These are phyloP conservation scores for Quercus variabilis DNA, from an alignment of 306 rosid genomes.

Conservation along the genomic window DNA sequence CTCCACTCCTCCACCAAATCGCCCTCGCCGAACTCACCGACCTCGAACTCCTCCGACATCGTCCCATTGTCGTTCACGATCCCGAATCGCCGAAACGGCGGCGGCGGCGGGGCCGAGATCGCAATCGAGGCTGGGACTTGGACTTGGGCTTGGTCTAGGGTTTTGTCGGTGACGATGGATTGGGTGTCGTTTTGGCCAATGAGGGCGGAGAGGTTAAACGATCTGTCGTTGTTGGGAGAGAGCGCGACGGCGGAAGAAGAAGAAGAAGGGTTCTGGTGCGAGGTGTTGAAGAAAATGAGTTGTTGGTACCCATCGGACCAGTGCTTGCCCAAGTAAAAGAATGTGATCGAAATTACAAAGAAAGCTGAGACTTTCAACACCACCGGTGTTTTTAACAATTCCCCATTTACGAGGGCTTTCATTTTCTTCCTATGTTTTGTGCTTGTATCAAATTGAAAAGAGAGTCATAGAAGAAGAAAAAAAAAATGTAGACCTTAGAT, in stretches of 20 bases:
- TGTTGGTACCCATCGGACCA: conserved; percentile 70
- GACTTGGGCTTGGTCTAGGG: background rate
- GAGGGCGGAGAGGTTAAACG: conserved; percentile 44
- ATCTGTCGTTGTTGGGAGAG: conserved; percentile 58
- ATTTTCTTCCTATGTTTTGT: conserved; percentile 4
- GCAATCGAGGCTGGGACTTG: background rate
- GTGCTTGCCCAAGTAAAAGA: conserved; percentile 76
- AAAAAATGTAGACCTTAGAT: background rate
- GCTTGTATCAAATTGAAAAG: background rate
- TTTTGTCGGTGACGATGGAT: conserved; percentile 14
- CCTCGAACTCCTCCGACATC: conserved; percentile 76
- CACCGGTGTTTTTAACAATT: conserved; percentile 32
- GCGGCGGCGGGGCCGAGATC: conserved; percentile 12
- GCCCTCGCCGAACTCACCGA: conserved; percentile 58
- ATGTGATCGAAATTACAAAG: conserved; percentile 42
- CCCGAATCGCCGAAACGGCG: conserved; percentile 52
- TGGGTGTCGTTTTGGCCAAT: conserved; percentile 29
- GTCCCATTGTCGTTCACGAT: conserved; percentile 80
- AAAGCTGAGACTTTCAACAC: conserved; percentile 46
- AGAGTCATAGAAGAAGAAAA: background rate
- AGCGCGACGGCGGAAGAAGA: conserved; percentile 19
- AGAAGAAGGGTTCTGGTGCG: conserved; percentile 16
- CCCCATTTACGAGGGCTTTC: conserved; percentile 36
- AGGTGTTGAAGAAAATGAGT: conserved; percentile 61
- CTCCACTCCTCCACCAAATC: conserved; percentile 73